Conservation (phyloP, 2,329 filamentous ascomycete genomes). For the Metarhizium album region DNA sequence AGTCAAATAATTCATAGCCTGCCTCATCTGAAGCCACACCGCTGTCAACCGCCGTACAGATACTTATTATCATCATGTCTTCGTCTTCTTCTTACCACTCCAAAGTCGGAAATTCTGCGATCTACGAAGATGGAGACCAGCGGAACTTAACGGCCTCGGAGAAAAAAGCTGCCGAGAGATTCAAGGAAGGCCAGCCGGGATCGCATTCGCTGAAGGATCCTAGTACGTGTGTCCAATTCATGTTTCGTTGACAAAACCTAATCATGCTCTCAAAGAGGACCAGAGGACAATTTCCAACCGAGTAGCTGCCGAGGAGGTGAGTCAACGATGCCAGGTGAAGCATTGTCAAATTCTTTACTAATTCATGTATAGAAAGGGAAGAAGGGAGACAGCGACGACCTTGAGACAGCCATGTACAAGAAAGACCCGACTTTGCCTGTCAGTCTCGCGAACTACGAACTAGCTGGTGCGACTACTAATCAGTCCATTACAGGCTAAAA, state of each 20-base stretch:
- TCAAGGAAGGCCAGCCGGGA: conserved; percentile 60
- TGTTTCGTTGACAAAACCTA: conserved; percentile 10
- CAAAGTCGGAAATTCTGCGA: conserved; percentile 51
- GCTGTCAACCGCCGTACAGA: background rate
- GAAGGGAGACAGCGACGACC: conserved; percentile 27
- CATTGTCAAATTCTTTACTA: background rate
- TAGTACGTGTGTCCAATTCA: conserved; percentile 38
- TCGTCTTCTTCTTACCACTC: no score
- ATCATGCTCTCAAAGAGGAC: conserved; percentile 43
- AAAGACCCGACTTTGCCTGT: conserved; percentile 51
- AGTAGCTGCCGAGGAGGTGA: conserved; percentile 49
- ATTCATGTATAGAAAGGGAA: conserved; percentile 23
- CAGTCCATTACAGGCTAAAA: conserved; percentile 36
- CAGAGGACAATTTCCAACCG: conserved; percentile 62
- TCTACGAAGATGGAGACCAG: conserved; percentile 75
- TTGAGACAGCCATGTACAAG: conserved; percentile 33
- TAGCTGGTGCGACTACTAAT: background rate
- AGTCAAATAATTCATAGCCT: no score
- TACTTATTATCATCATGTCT: conserved; percentile 19
- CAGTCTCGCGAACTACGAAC: conserved; percentile 13
- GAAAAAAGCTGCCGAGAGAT: conserved; percentile 42
- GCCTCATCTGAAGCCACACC: no score
- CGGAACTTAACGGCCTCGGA: conserved; percentile 48
- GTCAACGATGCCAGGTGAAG: background rate
- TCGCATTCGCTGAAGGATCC: conserved; percentile 61